A percentile compares a stretch with the other conserved stretches of the same genome.
These are phyloP conservation scores for Paspalum vaginatum DNA, from an alignment of 176 grass and related monocot species.

Conservation along the genomic window DNA sequence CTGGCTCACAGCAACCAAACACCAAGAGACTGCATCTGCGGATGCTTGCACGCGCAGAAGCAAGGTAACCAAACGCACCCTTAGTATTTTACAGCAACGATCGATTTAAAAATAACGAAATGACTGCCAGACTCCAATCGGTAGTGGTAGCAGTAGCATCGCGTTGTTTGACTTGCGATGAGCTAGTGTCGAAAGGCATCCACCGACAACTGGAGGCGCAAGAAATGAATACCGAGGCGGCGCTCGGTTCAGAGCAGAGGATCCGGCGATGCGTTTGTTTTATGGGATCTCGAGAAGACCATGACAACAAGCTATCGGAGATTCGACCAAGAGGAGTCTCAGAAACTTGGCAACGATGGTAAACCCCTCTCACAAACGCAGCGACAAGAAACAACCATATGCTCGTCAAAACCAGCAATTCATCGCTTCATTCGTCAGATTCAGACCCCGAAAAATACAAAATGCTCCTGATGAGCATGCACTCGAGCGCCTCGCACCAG, in stretches of 20 bases:
- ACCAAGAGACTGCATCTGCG: too few species aligned
- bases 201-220: constrained; percentile 46
- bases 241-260: constrained; percentile 42
- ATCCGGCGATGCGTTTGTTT: constrained; percentile 14
- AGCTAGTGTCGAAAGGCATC: constrained; percentile 16
- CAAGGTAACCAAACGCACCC: too few species aligned
- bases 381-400: not conserved
- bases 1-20: too few species aligned
- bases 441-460: not conserved
- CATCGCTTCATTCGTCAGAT: not conserved
- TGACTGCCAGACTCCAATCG: not conserved
- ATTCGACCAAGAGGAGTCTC: not conserved
- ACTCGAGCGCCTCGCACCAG: not conserved
- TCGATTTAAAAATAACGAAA: not conserved
- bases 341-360: not conserved
- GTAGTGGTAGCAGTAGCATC: too few species aligned
- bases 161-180: constrained; percentile 28
- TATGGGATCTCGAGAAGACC: not conserved
- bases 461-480: constrained; percentile 1
- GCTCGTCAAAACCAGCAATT: not conserved
- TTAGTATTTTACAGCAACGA: not conserved
- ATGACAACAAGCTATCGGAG: not conserved
- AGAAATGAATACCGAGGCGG: constrained; percentile 41
- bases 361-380: not conserved
- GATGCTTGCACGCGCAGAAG: too few species aligned